Conservation (phyloP, 176 grass and related monocot genomes). For the bread wheat (Triticum aestivum) region IWGSC_CS_RefSeq_v2.1 NC_057797.1:722802770-722803269, state of each 20-base stretch:
- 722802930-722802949: not conserved
- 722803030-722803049: not conserved
- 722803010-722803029: slow-evolving; percentile 32
- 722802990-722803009: slow-evolving; percentile 42
- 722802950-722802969: not conserved
- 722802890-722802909: not conserved
- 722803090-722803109: slow-evolving; percentile 10
- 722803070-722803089: not conserved
- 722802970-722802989: not conserved
- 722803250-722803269: not conserved
- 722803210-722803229: not conserved
- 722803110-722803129: slow-evolving; percentile 23
- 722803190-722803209: not conserved
- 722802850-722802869: not conserved
- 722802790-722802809: too few relatives aligned
- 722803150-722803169: not conserved
- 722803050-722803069: slow-evolving; percentile 43
- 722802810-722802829: not conserved
- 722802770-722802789: too few relatives aligned
- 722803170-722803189: not conserved
- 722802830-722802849: not conserved
- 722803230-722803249: not conserved
- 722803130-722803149: not conserved
- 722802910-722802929: not conserved
- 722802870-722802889: too few relatives aligned